Conservation (phyloP, 345 rosid species). For the Erodium maritimum region DNA sequence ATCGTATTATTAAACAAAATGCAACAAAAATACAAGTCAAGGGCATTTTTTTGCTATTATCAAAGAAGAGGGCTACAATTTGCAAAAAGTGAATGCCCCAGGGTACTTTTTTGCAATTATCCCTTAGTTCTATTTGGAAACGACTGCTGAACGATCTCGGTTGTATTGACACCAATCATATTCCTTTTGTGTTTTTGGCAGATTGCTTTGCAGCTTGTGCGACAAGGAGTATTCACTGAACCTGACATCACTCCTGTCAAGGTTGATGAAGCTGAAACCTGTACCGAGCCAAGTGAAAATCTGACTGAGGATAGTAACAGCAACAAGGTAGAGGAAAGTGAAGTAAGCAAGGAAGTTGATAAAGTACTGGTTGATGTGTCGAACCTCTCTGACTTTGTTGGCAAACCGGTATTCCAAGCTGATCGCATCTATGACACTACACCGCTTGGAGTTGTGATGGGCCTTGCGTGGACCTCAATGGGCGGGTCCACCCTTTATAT, state of each 20-base stretch:
- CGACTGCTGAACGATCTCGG: no score
- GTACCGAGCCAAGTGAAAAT: slow-evolving; percentile 14
- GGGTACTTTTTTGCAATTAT: no score
- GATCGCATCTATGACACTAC: slow-evolving; percentile 83
- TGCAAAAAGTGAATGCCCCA: no score
- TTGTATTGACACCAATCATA: background rate
- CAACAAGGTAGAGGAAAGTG: slow-evolving; percentile 25
- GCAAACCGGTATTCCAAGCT: slow-evolving; percentile 92
- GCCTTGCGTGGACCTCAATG: slow-evolving; percentile 99
- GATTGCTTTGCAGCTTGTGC: slow-evolving; percentile 92
- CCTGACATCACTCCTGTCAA: slow-evolving; percentile 26
- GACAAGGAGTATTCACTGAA: slow-evolving; percentile 58
- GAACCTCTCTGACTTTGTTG: slow-evolving; percentile 72
- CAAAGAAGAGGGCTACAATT: no score
- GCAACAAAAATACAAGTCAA: no score
- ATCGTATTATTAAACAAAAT: no score
- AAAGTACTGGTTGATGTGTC: slow-evolving; percentile 55
- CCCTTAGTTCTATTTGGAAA: no score
- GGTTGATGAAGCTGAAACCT: slow-evolving; percentile 11
- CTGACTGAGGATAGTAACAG: background rate
- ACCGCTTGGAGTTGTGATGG: slow-evolving; percentile 97
- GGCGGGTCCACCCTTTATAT: slow-evolving; percentile 97
- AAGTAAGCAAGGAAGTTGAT: slow-evolving; percentile 26
- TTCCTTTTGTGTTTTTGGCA: slow-evolving; percentile 12
- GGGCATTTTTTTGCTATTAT: no score